phyloP scores from a whole-genome alignment of 2,329 filamentous ascomycete species.

The Eutypa lata region DNA sequence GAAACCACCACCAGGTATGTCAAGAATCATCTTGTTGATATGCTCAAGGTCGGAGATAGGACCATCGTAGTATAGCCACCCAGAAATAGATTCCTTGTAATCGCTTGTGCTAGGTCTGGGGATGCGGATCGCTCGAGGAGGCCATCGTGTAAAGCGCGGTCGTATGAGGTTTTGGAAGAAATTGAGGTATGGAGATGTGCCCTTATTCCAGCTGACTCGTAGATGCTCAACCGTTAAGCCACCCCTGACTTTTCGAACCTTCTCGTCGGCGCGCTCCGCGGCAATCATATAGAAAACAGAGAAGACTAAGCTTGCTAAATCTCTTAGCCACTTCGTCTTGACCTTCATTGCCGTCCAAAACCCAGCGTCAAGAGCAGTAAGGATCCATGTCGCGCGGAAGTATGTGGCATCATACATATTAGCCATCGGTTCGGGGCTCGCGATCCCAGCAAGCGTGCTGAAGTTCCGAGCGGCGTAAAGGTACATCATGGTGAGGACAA shows the following conservation, averaged over 20 bases:
- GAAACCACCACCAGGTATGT: slow-evolving; percentile 91
- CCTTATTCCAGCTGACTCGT: slow-evolving; percentile 93
- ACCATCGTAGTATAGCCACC: slow-evolving; percentile 94
- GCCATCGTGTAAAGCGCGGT: slow-evolving; percentile 76
- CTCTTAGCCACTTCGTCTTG: slow-evolving; percentile 70
- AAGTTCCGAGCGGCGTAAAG: slow-evolving; percentile 92
- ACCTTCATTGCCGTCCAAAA: slow-evolving; percentile 99
- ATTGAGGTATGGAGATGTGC: slow-evolving; percentile 79
- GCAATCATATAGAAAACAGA: slow-evolving; percentile 88
- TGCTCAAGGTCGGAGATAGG: slow-evolving; percentile 72
- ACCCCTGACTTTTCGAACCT: slow-evolving; percentile 85
- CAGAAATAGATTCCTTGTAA: slow-evolving; percentile 78
- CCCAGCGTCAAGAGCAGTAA: slow-evolving; percentile 90
- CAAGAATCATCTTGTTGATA: slow-evolving; percentile 76
- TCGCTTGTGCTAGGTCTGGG: slow-evolving; percentile 74
- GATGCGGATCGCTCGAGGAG: slow-evolving; percentile 80
- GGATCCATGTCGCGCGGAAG: slow-evolving; percentile 95
- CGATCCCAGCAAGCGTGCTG: slow-evolving; percentile 84
- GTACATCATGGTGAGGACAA: slow-evolving; percentile 83
- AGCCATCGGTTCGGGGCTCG: slow-evolving; percentile 87
- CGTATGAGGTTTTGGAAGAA: slow-evolving; percentile 70
- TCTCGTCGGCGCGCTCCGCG: slow-evolving; percentile 92
- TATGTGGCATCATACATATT: slow-evolving; percentile 92
- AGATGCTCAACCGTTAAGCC: slow-evolving; percentile 88
- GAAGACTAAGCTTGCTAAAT: slow-evolving; percentile 80